These are phyloP conservation scores for Trapa bicornis DNA, from an alignment of 345 rosid species.

Conservation along the genomic window DNA sequence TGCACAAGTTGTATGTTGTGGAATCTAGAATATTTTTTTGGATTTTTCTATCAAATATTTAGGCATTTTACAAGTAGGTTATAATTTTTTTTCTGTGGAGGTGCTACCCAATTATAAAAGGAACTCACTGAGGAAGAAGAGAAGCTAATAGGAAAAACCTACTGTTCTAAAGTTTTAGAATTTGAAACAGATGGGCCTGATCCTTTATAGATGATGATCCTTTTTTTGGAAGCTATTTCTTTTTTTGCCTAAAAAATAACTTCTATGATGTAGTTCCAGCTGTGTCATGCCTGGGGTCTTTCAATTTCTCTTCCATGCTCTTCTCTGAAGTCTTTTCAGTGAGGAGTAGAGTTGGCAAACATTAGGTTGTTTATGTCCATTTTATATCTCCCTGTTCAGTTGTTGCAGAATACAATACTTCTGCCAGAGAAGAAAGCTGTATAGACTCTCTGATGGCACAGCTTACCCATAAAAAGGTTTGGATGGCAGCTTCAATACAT, in stretches of 20 bases:
- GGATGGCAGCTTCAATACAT: slow-evolving; percentile 94
- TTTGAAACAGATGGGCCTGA: background rate
- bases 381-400: slow-evolving; percentile 8
- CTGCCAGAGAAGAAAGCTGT: slow-evolving; percentile 18
- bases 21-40: background rate
- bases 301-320: background rate
- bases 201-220: background rate
- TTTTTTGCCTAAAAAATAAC: background rate
- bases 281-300: background rate
- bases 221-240: background rate
- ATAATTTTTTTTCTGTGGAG: background rate
- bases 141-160: background rate
- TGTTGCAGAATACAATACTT: slow-evolving; percentile 32
- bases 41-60: background rate
- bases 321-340: background rate
- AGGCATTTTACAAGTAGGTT: background rate
- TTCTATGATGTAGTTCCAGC: background rate
- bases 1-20: background rate
- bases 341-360: background rate
- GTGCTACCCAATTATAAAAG: background rate
- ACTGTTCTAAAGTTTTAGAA: background rate
- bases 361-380: background rate
- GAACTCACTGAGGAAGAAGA: background rate
- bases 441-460: slow-evolving; percentile 42
- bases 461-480: slow-evolving; percentile 45